Conservation (phyloP, 2,329 filamentous ascomycete genomes). For the Simplicillium aogashimaense region DNA sequence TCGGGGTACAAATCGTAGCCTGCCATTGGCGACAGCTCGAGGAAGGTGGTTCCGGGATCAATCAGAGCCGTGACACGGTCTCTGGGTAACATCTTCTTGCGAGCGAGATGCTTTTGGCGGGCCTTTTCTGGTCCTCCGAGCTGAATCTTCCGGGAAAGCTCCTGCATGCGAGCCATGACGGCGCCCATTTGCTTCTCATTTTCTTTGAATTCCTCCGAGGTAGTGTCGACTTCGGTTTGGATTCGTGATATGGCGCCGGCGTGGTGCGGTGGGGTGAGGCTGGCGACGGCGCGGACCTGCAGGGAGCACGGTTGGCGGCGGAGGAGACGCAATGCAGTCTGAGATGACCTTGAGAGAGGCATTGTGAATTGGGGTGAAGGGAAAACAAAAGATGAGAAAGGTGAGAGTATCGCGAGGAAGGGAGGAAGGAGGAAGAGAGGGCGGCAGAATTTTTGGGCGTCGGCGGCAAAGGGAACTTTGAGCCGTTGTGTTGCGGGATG, state of each 20-base stretch:
- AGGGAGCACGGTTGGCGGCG: slow-evolving; percentile 17
- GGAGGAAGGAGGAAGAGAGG: slow-evolving; percentile 1
- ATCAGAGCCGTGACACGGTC: slow-evolving; percentile 81
- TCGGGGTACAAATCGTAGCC: slow-evolving; percentile 78
- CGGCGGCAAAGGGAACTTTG: neutral
- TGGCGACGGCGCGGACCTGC: slow-evolving; percentile 45
- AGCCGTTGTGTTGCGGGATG: no score
- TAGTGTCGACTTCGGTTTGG: slow-evolving; percentile 64
- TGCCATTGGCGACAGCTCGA: slow-evolving; percentile 89
- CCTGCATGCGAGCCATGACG: slow-evolving; percentile 57
- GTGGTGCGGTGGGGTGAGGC: slow-evolving; percentile 72
- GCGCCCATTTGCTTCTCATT: slow-evolving; percentile 72
- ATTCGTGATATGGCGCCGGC: slow-evolving; percentile 75
- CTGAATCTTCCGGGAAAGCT: slow-evolving; percentile 61
- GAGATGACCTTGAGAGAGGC: slow-evolving; percentile 36
- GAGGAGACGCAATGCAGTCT: slow-evolving; percentile 30
- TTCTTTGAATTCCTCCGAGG: slow-evolving; percentile 68
- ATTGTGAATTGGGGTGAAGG: slow-evolving; percentile 20
- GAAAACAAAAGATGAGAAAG: neutral
- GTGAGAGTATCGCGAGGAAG: neutral
- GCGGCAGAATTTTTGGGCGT: neutral
- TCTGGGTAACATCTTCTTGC: slow-evolving; percentile 89
- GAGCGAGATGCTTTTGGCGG: slow-evolving; percentile 72
- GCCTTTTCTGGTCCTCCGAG: slow-evolving; percentile 74
- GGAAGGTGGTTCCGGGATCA: slow-evolving; percentile 80